Percentiles rank a stretch among this genome's conserved stretches.
phyloP scores from a whole-genome alignment of 495 filamentous ascomycete species.

The Oidiodendron maius region DNA sequence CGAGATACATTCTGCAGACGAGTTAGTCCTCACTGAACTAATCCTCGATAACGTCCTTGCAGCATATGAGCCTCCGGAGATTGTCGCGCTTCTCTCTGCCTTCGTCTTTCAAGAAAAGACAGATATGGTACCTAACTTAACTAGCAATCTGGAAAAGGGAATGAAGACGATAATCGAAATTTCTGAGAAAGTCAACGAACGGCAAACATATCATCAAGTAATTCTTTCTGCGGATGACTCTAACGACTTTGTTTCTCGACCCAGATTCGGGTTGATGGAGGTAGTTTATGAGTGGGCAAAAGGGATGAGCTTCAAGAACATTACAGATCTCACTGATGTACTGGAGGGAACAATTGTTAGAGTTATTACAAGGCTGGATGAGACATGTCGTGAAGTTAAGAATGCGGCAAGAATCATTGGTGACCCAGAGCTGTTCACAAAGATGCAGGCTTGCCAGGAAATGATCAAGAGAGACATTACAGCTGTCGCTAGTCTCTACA shows the following conservation, averaged over 20 bases:
- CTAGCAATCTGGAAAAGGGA: conserved; percentile 74
- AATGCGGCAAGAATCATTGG: conserved; percentile 94
- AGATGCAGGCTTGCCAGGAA: conserved; percentile 96
- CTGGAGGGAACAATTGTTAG: conserved; percentile 95
- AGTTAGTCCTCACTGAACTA: conserved; percentile 94
- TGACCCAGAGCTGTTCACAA: conserved; percentile 86
- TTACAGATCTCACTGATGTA: conserved; percentile 93
- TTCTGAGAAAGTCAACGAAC: conserved; percentile 81
- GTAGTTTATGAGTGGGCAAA: conserved; percentile 98
- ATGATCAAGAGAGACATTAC: conserved; percentile 95
- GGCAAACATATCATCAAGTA: conserved; percentile 84
- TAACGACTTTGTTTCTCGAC: conserved; percentile 83
- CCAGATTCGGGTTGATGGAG: conserved; percentile 89
- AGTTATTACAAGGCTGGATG: conserved; percentile 85
- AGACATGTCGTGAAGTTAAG: conserved; percentile 96
- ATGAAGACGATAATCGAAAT: conserved; percentile 81
- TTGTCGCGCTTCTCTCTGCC: conserved; percentile 85
- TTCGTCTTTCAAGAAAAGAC: conserved; percentile 99
- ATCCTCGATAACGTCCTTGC: conserved; percentile 94
- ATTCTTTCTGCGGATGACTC: conserved; percentile 81
- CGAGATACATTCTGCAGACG: conserved; percentile 96
- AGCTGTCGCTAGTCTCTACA: conserved; percentile 81
- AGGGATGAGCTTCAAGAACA: conserved; percentile 97
- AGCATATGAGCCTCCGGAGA: conserved; percentile 93
- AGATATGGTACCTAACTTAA: conserved; percentile 75